phyloP scores from a whole-genome alignment of 179 eudicot species.

The Amaranthus tricolor region DNA sequence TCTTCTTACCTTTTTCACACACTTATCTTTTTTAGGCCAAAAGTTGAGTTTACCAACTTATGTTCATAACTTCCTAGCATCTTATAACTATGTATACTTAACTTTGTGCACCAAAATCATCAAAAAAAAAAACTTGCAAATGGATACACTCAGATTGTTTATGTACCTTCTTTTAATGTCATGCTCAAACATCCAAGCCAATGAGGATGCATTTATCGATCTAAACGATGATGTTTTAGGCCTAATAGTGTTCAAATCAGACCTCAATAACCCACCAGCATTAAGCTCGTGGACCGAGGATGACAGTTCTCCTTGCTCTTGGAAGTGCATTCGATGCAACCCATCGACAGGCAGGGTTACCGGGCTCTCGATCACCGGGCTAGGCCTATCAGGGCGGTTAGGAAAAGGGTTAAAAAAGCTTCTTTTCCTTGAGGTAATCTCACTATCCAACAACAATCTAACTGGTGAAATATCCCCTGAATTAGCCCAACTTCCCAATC shows the following conservation, averaged over 20 bases:
- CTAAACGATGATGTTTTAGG: conserved; percentile 87
- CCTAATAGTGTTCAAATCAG: conserved; percentile 88
- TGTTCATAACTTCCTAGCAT: neutral
- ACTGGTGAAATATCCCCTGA: conserved; percentile 52
- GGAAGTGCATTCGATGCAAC: conserved; percentile 67
- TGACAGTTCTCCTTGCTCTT: conserved; percentile 79
- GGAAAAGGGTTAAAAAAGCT: conserved; percentile 77
- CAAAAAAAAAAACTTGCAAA: neutral
- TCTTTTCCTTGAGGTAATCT: conserved; percentile 48
- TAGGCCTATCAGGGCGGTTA: conserved; percentile 67
- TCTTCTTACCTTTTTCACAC: conserved; percentile 4
- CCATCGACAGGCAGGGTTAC: conserved; percentile 57
- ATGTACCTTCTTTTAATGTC: conserved; percentile 23
- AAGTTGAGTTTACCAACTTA: neutral
- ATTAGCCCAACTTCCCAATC: conserved; percentile 40
- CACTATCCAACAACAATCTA: conserved; percentile 63
- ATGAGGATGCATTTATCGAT: conserved; percentile 10
- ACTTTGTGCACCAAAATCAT: conserved; percentile 2
- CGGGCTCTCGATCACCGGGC: conserved; percentile 39
- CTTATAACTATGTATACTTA: conserved; percentile 4
- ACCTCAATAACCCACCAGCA: conserved; percentile 54
- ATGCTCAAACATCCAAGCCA: conserved; percentile 9
- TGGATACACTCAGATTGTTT: conserved; percentile 11
- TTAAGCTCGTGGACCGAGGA: conserved; percentile 81
- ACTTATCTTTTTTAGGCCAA: conserved; percentile 1